Evolutionary conservation across 2,329 filamentous ascomycete genomes (phyloP), one percentile per base, ranked within the genome.

Genomic region (Fusarium burgessii): DNA sequence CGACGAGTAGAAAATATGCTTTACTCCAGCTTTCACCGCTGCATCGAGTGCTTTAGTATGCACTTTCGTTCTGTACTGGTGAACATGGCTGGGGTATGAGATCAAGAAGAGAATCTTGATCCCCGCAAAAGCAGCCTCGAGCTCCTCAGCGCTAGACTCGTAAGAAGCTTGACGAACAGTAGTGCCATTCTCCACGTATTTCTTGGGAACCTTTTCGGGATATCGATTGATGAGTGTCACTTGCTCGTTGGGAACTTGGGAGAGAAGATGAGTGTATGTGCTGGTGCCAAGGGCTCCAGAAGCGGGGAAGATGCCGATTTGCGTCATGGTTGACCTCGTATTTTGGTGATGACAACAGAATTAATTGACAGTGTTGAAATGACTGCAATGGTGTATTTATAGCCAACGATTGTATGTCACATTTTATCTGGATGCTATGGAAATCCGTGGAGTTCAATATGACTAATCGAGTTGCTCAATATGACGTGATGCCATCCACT

Each of bases 261-360:
- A 45, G 0, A 73, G 49, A 2, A 73, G 55, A 6, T 73, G 71
- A 0, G 56, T 69, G 13, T 69, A 72, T 0, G 71, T 72, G 50
- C 71, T 74, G 6, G 63, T 66, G 18, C 71, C 71, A 1, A 73
- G 57, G 4, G 58, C 68, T 11, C 70, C 71, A 3, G 71, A 74
- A n/a, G 71, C 71, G 51, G 71, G 71, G 43, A 74, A 73, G 27
- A 73, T 54, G 17, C 71, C 71, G n/a, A 71, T 67, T 20, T 63
- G 63, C 36, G 47, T 52, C 68, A 71, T 70, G 15, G 0, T 18
- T 11, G 13, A 13, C 17, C 9, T 36, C 7, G 5, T 35, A 29
- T 29, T 18, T 17, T 2, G 4, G 14, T 23, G 5, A 12, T 11
- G 15, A 27, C 20, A 2, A 15, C 13, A 4, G 2, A 14, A 2